Evolutionary conservation across 1,139 yeast genomes (phyloP), one percentile per base, ranked within the genome.

Genomic region (Hansenula lynferdii): DNA sequence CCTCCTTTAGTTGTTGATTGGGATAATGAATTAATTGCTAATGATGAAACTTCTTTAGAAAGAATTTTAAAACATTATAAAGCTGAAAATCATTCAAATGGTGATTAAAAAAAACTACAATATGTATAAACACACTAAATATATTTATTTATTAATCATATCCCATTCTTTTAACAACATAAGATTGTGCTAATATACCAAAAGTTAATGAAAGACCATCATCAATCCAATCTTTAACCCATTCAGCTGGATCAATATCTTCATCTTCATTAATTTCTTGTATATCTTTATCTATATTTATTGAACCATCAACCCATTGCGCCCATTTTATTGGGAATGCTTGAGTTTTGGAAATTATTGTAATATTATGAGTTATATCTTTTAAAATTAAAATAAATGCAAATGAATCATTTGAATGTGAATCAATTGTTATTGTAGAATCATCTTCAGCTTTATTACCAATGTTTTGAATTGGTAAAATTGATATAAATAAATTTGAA

Each of bases 141-240:
- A n/a, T n/a, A n/a, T n/a, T n/a, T n/a, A n/a, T n/a, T n/a, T n/a
- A n/a, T n/a, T n/a, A n/a, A n/a, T 38, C 45, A 34, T 35, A 56
- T 8, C 96, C 97, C 97, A 92, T 92, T 60, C 98, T 75, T 60
- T 79, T 82, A 38, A 90, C 79, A 31, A 92, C 95, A 58, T 92
- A 92, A 54, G 81, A 78, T 60, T 92, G 98, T 1, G 97, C 95
- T 28, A 86, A 67, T 2, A 86, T 83, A 9, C 96, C 97, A 46
- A 90, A 75, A 25, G 89, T 72, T 48, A 89, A 70, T 24, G 80
- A 78, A 40, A 92, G 68, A 0, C 96, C 95, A 50, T 85, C 86
- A 53, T 77, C 83, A 30, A 92, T 74, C 97, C 97, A 90, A 43
- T 79, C 92, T 38, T 77, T 72, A n/a, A 92, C 95, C 98, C 98